Evolutionary conservation across 2,329 filamentous ascomycete species (phyloP), one percentile per base, ranked within the genome.

Genomic region (Colletotrichum zoysiae): DNA sequence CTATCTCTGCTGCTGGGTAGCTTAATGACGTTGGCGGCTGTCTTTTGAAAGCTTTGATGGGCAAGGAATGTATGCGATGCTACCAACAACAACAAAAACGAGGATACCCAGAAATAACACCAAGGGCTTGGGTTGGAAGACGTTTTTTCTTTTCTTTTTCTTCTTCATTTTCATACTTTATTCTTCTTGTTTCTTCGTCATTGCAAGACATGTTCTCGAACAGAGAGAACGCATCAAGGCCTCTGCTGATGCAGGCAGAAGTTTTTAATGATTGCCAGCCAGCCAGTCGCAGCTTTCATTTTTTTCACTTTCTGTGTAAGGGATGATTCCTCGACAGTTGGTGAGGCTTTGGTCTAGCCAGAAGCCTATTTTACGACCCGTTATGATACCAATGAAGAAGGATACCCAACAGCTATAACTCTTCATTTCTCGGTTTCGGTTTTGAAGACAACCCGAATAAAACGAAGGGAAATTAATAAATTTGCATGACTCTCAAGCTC

Each of bases 321-420:
- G 56, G 30, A 35, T 60, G 20, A 33, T n/a, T 23, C 44, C 16
- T 48, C n/a, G 12, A 42, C 14, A 30, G 51, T 50, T 58, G 44
- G n/a, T 1, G 20, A 16, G 14, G 14, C 33, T 40, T 3, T n/a
- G 46, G 12, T 40, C 56, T 58, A 46, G 58, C 46, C 63, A 48
- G 69, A 60, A 30, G 33, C 23, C 14, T 46, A 7, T 18, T 18
- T 62, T 55, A 71, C 46, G 69, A 71, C 65, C 58, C 53, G 65
- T 69, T 64, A 71, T 35, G 69, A 69, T 71, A 59, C 65, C 69
- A 63, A 71, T 59, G 69, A 71, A 20, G 53, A 62, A 30, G 26
- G 68, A 44, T 40, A 33, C 50, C 30, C 35, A 23, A 38, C 26
- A 18, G 44, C 30, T 35, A 35, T 48, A 55, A 46, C 26, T 30